Evolutionary conservation across 176 grass and related monocot genomes (phyloP), one percentile per base, ranked within the genome.

Genomic region (Oryza rufipogon): DNA sequence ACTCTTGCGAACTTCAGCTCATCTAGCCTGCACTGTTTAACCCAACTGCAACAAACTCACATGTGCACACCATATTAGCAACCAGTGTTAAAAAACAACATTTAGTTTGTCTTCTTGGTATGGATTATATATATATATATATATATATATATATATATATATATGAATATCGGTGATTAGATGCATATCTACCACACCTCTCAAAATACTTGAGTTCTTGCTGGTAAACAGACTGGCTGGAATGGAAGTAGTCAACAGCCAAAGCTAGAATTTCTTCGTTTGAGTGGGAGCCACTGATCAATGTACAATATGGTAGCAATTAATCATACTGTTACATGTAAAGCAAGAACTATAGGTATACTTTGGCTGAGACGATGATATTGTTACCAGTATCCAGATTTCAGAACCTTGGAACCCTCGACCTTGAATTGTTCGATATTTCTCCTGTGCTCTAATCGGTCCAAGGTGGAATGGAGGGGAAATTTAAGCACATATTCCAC

Each of bases 361-460:
- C 13, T 4, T 12, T 15, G 6, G 2, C 4, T 51, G 48, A 51
- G 12, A 51, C 13, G 12, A 51, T 51, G 4, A 5, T 14, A 86
- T 73, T 32, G 25, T 81, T 94, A 94, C 92, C 46, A 34, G 39
- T 86, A 81, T 66, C 69, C 51, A 70, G 90, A 66, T 84, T 97
- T 92, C 49, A 86, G 73, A 78, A 90, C 81, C 1, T 30, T 41
- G 64, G 71, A 70, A 10, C 58, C 56, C 15, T 22, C 54, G 70
- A 22, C 17, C 69, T 88, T 74, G 70, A 95, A 89, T 52, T 75
- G 47, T 88, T 97, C 92, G 15, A 97, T 97, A 70, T 73, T 88
- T 76, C 84, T 86, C 79, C 83, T 97, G 74, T 97, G 95, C 49
- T 89, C 88, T 54, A 97, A 67, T 11, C 90, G 81, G 54, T 97